Evolutionary conservation across 495 filamentous ascomycete genomes (phyloP).

Genomic region (Penicillium coffeae): DNA sequence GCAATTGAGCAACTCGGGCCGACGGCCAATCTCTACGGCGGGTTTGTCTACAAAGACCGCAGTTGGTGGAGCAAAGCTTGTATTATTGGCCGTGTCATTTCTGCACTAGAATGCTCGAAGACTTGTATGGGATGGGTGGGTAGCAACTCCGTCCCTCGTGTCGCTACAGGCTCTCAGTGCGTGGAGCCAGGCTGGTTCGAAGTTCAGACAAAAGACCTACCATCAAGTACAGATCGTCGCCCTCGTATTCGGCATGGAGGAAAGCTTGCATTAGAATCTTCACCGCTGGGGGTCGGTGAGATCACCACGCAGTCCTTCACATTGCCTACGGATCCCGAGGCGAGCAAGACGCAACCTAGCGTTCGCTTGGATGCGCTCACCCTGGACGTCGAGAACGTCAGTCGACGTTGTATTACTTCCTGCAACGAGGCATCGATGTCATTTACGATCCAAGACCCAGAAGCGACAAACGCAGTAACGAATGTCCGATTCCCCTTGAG

Average conservation of each 20-base stretch:
- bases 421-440: constrained; percentile 49
- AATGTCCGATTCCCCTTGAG: constrained; percentile 46
- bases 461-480: constrained; percentile 26
- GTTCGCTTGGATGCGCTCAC: constrained; percentile 20
- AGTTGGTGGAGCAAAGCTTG: constrained; percentile 84
- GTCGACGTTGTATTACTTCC: constrained; percentile 32
- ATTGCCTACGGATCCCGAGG: constrained; percentile 25
- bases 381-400: constrained; percentile 14
- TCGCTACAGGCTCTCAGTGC: constrained; percentile 23
- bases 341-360: constrained; percentile 1
- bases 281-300: constrained; percentile 40
- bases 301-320: constrained; percentile 45
- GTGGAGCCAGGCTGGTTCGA: constrained; percentile 63
- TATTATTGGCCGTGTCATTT: constrained; percentile 71
- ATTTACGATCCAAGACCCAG: constrained; percentile 32
- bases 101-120: constrained; percentile 57
- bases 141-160: constrained; percentile 48
- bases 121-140: constrained; percentile 80
- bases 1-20: constrained; percentile 64
- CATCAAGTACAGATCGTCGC: constrained; percentile 16
- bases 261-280: constrained; percentile 29
- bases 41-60: constrained; percentile 64
- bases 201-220: constrained; percentile 40
- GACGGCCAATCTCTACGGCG: constrained; percentile 70
- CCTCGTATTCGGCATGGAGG: constrained; percentile 39